These are phyloP conservation scores for Phytophthora cajani DNA, from an alignment of 352 stramenopile genomes.

Conservation along the genomic window DNA sequence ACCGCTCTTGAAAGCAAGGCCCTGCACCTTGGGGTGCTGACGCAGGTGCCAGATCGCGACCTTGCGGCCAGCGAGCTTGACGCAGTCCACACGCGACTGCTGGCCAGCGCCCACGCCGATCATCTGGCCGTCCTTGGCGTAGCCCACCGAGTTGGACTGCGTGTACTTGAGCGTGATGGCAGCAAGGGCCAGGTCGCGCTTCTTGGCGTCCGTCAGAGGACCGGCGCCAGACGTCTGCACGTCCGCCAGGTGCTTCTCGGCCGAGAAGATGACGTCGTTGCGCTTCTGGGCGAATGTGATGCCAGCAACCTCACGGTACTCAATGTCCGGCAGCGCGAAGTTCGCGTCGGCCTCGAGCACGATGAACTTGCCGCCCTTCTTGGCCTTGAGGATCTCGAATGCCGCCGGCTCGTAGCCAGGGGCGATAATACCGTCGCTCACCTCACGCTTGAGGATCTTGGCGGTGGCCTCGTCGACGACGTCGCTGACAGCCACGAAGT, in stretches of 20 bases:
- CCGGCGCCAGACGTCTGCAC: constrained; percentile 91
- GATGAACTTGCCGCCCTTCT: constrained; percentile 99
- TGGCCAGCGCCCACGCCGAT: constrained; percentile 99
- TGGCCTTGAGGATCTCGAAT: constrained; percentile 97
- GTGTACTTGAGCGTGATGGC: constrained; percentile 99
- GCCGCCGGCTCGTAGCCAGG: constrained; percentile 98
- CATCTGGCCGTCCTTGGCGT: constrained; percentile 99
- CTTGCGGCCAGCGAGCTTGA: constrained; percentile 99
- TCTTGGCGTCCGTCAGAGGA: constrained; percentile 90
- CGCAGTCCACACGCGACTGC: constrained; percentile 99
- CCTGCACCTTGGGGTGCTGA: constrained; percentile 97
- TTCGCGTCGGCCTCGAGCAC: constrained; percentile 95
- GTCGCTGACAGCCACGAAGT: constrained; percentile 99
- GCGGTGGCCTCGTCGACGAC: constrained; percentile 98
- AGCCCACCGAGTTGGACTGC: constrained; percentile 99
- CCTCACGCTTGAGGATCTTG: constrained; percentile 98
- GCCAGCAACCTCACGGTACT: constrained; percentile 98
- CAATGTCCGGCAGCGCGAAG: constrained; percentile 93
- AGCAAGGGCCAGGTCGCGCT: constrained; percentile 98
- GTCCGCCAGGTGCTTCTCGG: constrained; percentile 91
- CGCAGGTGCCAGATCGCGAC: constrained; percentile 98
- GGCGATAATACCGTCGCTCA: constrained; percentile 99
- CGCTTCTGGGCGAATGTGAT: constrained; percentile 98
- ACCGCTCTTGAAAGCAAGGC: constrained; percentile 96
- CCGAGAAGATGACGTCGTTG: constrained; percentile 97